Percentiles rank a stretch among this genome's conserved stretches.
These are phyloP conservation scores for Phytophthora chlamydospora DNA, from an alignment of 352 stramenopile species.

Conservation along the genomic window DNA sequence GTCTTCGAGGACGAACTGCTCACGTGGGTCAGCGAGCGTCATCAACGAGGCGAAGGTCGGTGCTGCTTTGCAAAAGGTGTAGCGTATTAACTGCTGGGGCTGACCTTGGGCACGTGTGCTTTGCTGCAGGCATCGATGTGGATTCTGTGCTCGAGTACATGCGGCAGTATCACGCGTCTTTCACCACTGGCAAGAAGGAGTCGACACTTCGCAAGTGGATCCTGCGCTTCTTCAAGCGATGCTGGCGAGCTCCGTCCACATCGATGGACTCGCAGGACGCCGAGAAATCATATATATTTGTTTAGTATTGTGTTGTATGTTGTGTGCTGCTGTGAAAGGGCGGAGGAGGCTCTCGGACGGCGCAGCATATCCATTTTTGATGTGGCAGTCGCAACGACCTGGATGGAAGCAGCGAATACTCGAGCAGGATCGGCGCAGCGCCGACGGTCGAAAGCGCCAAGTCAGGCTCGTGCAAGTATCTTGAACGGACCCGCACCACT, in stretches of 20 bases:
- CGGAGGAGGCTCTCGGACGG: slow-evolving; percentile 1
- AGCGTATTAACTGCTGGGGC: not conserved
- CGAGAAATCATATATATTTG: slow-evolving; percentile 64
- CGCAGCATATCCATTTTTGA: slow-evolving; percentile 26
- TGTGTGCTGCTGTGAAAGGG: slow-evolving; percentile 25
- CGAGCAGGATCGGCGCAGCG: not conserved
- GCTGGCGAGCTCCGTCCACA: slow-evolving; percentile 47
- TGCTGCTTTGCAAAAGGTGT: not conserved
- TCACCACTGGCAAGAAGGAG: slow-evolving; percentile 85
- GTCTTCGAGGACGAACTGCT: slow-evolving; percentile 80
- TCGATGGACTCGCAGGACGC: slow-evolving; percentile 48
- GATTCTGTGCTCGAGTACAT: slow-evolving; percentile 77
- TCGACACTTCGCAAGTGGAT: slow-evolving; percentile 83
- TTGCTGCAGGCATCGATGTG: slow-evolving; percentile 58
- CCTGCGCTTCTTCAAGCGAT: slow-evolving; percentile 83
- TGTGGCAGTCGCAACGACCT: slow-evolving; percentile 1
- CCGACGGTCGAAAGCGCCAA: slow-evolving; percentile 1
- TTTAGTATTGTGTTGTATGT: slow-evolving; percentile 34
- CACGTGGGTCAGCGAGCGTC: slow-evolving; percentile 69
- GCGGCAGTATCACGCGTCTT: slow-evolving; percentile 61
- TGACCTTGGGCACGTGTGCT: slow-evolving; percentile 5
- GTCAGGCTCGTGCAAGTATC: slow-evolving; percentile 2
- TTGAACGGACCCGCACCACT: not conserved
- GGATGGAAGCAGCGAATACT: slow-evolving; percentile 19
- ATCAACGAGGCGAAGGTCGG: slow-evolving; percentile 62